phyloP scores from a whole-genome alignment of 495 filamentous ascomycete species.

The Penicillium pancosmium region DNA sequence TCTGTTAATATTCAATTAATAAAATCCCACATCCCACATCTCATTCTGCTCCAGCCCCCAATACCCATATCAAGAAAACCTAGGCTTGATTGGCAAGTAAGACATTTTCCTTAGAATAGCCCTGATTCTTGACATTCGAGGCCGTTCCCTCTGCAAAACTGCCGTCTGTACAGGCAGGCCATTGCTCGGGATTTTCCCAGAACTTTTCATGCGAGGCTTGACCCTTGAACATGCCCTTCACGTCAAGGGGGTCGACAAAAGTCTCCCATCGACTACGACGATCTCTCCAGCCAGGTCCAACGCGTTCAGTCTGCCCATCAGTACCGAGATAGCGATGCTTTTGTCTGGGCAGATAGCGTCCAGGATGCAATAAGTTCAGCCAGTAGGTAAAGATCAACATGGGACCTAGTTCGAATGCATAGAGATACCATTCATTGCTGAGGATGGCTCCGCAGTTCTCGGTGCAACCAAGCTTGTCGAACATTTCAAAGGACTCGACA shows the following conservation, averaged over 20 bases:
- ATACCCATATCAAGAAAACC: not conserved
- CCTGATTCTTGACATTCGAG: conserved; percentile 17
- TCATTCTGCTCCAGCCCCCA: not conserved
- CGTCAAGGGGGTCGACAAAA: conserved; percentile 39
- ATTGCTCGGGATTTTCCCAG: conserved; percentile 33
- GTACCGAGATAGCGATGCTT: conserved; percentile 36
- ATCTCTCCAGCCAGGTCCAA: conserved; percentile 46
- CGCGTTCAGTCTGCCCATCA: conserved; percentile 37
- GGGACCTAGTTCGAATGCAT: conserved; percentile 40
- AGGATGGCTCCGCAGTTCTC: conserved; percentile 33
- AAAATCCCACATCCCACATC: not conserved
- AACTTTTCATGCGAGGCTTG: conserved; percentile 34
- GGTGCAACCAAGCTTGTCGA: conserved; percentile 19
- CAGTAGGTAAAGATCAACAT: conserved; percentile 45
- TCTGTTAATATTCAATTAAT: too few relatives aligned
- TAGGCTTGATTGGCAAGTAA: conserved; percentile 1
- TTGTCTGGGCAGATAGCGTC: conserved; percentile 31
- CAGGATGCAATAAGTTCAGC: conserved; percentile 42
- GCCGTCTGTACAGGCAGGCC: conserved; percentile 33
- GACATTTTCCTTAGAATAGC: not conserved
- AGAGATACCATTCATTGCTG: conserved; percentile 43
- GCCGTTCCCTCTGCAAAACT: conserved; percentile 38
- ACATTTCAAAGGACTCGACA: conserved; percentile 36
- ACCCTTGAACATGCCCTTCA: conserved; percentile 30
- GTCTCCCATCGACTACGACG: conserved; percentile 32